Percentiles rank a stretch among this genome's conserved stretches.
Evolutionary conservation across 2,329 filamentous ascomycete genomes (phyloP).

Genomic region (Paecilomyces sp.): DNA sequence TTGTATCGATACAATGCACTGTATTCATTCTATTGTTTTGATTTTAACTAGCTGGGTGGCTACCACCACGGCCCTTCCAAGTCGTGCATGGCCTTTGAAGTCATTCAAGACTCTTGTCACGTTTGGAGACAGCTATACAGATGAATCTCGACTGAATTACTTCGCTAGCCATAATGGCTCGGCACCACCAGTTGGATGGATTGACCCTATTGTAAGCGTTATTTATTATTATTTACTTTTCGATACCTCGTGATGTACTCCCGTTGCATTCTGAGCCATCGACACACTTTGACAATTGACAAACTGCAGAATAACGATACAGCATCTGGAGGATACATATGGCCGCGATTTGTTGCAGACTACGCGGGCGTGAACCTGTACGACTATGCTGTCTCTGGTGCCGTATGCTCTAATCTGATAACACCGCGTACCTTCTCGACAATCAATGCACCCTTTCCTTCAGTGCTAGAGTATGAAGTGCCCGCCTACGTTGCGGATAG

Average conservation of each 20-base stretch:
- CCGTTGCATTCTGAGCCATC: not conserved
- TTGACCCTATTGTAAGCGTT: conserved; percentile 36
- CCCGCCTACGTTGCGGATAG: conserved; percentile 31
- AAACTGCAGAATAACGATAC: conserved; percentile 43
- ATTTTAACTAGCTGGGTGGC: not conserved
- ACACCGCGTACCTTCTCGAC: conserved; percentile 47
- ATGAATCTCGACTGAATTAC: conserved; percentile 61
- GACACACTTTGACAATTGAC: not conserved
- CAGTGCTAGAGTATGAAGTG: conserved; percentile 55
- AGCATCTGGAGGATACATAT: conserved; percentile 58
- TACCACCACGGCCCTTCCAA: not conserved
- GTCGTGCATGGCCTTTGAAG: conserved; percentile 24
- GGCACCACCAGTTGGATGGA: conserved; percentile 57
- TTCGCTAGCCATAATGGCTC: conserved; percentile 52
- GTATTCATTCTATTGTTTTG: not conserved
- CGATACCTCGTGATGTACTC: not conserved
- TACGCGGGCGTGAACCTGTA: conserved; percentile 45
- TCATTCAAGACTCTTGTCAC: conserved; percentile 58
- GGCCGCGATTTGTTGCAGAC: conserved; percentile 60
- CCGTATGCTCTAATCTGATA: conserved; percentile 64
- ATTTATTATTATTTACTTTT: not conserved
- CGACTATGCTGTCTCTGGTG: conserved; percentile 68
- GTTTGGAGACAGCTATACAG: conserved; percentile 72
- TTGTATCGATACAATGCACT: not conserved
- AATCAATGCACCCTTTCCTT: conserved; percentile 54